These are phyloP conservation scores for Saccharomycopsis schoenii DNA, from an alignment of 805 yeast species.

Conservation along the genomic window DNA sequence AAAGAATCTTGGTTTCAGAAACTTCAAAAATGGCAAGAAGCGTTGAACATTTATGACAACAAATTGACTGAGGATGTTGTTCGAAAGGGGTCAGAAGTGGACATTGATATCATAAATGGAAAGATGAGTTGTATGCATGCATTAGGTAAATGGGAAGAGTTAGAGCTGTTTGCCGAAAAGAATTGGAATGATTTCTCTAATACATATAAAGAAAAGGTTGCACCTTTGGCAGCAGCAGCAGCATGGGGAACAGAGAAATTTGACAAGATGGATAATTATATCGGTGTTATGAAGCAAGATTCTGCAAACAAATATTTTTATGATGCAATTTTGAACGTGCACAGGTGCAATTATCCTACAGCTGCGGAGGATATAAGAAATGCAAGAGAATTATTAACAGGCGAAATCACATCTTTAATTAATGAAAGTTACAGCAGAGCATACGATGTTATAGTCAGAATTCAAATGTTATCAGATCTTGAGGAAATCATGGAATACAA, in stretches of 20 bases:
- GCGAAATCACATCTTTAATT: constrained; percentile 89
- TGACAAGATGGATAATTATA: constrained; percentile 91
- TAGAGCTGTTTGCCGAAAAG: constrained; percentile 73
- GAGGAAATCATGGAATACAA: constrained; percentile 92
- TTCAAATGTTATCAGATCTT: constrained; percentile 93
- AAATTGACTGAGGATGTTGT: constrained; percentile 38
- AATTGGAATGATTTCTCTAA: constrained; percentile 73
- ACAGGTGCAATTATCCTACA: constrained; percentile 73
- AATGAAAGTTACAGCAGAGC: constrained; percentile 96
- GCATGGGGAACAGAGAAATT: constrained; percentile 97
- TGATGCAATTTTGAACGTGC: constrained; percentile 79
- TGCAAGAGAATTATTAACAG: constrained; percentile 83
- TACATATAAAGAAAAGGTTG: constrained; percentile 73
- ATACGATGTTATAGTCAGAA: constrained; percentile 90
- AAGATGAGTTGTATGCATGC: constrained; percentile 97
- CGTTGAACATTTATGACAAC: constrained; percentile 80
- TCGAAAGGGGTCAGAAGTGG: constrained; percentile 26
- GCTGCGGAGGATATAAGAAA: constrained; percentile 69
- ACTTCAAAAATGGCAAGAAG: constrained; percentile 96
- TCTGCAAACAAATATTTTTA: constrained; percentile 94
- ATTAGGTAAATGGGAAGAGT: constrained; percentile 95
- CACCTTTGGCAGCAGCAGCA: constrained; percentile 97
- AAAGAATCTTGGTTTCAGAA: constrained; percentile 98
- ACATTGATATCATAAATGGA: constrained; percentile 79
- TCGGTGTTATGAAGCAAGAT: constrained; percentile 79